Base-by-base conservation (phyloP, 2,329 filamentous ascomycete genomes). In the Talaromyces sp. region DNA sequence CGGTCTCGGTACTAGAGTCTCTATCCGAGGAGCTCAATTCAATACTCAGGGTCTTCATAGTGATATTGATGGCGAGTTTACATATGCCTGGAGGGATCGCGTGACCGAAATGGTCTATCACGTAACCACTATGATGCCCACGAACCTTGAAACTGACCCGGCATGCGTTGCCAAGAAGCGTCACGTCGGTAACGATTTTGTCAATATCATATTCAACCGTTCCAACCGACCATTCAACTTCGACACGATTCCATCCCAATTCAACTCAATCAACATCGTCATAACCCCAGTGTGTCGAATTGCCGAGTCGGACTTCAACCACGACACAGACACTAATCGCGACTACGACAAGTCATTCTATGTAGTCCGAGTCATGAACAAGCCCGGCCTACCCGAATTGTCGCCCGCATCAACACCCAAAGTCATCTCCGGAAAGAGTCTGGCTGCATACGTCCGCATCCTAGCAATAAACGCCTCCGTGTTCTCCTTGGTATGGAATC, bases 191-290 rank as follows among this genome's bases (percentile, higher is more conserved):
- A 99, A 99, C 69, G 94, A 97, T 73, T 96, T 90, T 71, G 94
- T 99, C 69, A 97, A 96, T 70, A 96, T 99, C 65, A 88, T 99
- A 59, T 99, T 95, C 81, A 99, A 99, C 71, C 91, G 96, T 67
- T 97, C 92, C 2, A 93, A 94, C n/a, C 73, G 87, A 50, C 88
- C 89, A 0, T 97, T 96, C 77, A 82, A 84, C 56, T 96, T 96
- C 70, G 85, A 96, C 70, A 96, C 90, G 0, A 96, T 99, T 66
- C 91, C 91, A 0, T 95, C 91, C 0, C 89, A 93, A 58, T 96
- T 99, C 79, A 97, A 97, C 70, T 96, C 89, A 69, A 91, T 99
- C 69, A 91, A 97, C 70, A 97, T 99, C 66, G 88, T 97, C 65
- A 93, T 99, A 68, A 90, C 89, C 2, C 94, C 94, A 61, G 92